Base-by-base conservation (phyloP, 179 eudicot genomes). In the Beta macrorhiza region DNA sequence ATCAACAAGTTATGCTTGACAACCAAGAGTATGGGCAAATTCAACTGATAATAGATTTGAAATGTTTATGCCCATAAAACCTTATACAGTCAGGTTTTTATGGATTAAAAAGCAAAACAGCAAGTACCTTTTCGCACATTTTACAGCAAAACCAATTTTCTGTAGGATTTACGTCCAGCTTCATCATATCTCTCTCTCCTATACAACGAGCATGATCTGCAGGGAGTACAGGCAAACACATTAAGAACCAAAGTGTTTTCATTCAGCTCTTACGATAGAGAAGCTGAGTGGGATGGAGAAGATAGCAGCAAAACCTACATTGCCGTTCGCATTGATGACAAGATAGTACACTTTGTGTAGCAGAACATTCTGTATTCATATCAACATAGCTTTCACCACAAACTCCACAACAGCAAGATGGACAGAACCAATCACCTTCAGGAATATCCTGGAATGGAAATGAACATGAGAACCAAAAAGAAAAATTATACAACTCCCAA, bases 381-480 rank as follows among this genome's bases (percentile, higher is more conserved):
- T 79, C 86, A 78, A 84, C 77, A 73, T 69, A 53, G 77, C 88
- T 81, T 82, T 82, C 72, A 78, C 91, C 89, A 84, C 99, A 97
- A 82, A 88, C 84, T 78, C 86, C 90, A 84, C 99, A 97, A 78
- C 98, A 90, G 85, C 99, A 97, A 15, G 93, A 90, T 51, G 97
- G 92, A 77, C 99, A 97, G 82, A 89, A 97, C 99, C 99, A 97
- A 80, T 93, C 97, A 71, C 97, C 98, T 77, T 87, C 91, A 72
- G 99, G 99, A 83, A 97, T 83, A 76, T 79, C 88, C 97, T 97
- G 72, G n/a, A 81, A 32, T 74, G 51, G 82, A 82, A 72, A 69
- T 67, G 19, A 20, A 82, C 10, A 75, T 77, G 44, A 84, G 76
- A 71, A 69, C 65, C 62, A 77, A 74, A 65, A 61, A 67, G 45